Evolutionary conservation across 805 yeast species (phyloP).

Genomic region (Wickerhamiella brachini): DNA sequence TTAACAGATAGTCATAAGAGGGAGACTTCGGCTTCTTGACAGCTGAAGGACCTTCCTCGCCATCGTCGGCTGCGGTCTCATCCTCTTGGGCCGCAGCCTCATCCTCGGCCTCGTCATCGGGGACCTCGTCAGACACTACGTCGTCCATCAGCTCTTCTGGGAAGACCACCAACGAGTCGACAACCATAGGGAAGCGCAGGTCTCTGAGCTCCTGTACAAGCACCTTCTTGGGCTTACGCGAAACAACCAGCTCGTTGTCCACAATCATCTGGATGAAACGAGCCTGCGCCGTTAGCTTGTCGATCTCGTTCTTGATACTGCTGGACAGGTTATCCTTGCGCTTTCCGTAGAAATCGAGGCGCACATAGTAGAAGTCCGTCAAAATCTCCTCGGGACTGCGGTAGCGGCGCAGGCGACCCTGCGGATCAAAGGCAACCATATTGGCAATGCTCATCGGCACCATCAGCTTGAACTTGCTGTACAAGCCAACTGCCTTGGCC

Average conservation of each 20-base stretch:
- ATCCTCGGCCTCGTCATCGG: slow-evolving; percentile 26
- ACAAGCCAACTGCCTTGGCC: slow-evolving; percentile 57
- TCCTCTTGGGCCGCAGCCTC: slow-evolving; percentile 23
- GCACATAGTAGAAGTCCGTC: slow-evolving; percentile 68
- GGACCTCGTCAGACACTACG: slow-evolving; percentile 24
- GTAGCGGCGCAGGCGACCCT: slow-evolving; percentile 75
- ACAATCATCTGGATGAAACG: slow-evolving; percentile 83
- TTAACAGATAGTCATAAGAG: slow-evolving; percentile 73
- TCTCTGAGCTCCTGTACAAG: slow-evolving; percentile 50
- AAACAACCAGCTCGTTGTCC: slow-evolving; percentile 52
- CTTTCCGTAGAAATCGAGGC: slow-evolving; percentile 81
- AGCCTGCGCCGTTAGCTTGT: slow-evolving; percentile 68
- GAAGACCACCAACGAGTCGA: slow-evolving; percentile 49
- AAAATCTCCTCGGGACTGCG: slow-evolving; percentile 63
- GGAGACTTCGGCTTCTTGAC: slow-evolving; percentile 39
- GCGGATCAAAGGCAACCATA: slow-evolving; percentile 92
- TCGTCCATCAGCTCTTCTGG: slow-evolving; percentile 22
- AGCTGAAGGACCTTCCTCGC: slow-evolving; percentile 25
- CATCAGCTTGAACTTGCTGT: slow-evolving; percentile 70
- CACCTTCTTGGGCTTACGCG: slow-evolving; percentile 56
- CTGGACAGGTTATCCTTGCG: slow-evolving; percentile 71
- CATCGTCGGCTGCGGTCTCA: slow-evolving; percentile 13
- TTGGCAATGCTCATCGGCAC: slow-evolving; percentile 59
- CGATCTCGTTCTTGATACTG: slow-evolving; percentile 58
- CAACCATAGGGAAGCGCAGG: slow-evolving; percentile 50